phyloP scores from a whole-genome alignment of 2,329 filamentous ascomycete species.

The Penicillium sclerotigenum region DNA sequence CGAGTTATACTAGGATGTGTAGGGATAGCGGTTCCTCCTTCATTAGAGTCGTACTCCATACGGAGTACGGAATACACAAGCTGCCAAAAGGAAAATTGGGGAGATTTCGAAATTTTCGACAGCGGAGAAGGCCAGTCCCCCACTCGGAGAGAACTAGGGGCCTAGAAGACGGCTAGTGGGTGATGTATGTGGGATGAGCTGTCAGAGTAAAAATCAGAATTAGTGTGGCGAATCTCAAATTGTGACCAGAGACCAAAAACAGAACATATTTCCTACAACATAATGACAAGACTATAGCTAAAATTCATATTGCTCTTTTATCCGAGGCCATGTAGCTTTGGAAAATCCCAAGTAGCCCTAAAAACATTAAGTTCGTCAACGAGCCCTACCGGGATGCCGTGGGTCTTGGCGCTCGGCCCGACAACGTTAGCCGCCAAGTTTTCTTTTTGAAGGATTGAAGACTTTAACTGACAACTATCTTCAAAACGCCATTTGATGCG shows the following conservation, averaged over 20 bases:
- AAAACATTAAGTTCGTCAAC: not conserved
- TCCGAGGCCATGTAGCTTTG: not conserved
- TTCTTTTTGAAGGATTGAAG: not conserved
- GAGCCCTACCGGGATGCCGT: constrained; percentile 7
- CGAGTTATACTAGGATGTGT: not conserved
- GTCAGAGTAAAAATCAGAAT: not conserved
- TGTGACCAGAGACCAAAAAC: not conserved
- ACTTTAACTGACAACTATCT: not conserved
- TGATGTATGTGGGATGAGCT: not conserved
- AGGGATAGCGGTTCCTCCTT: not conserved
- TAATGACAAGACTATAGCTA: too few species aligned
- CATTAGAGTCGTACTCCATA: not conserved
- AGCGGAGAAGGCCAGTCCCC: not conserved
- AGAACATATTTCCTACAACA: too few species aligned
- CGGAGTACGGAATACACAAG: not conserved
- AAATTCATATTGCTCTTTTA: not conserved
- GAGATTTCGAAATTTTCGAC: not conserved
- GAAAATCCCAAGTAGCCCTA: not conserved
- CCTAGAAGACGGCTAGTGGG: not conserved
- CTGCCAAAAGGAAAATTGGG: not conserved
- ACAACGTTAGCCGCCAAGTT: not conserved
- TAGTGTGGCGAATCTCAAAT: not conserved
- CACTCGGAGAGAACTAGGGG: not conserved
- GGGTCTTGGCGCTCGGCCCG: constrained; percentile 3
- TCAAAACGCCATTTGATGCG: not conserved